These are phyloP conservation scores for Hypomontagnella monticulosa DNA, from an alignment of 495 filamentous ascomycete genomes.

Conservation along the genomic window DNA sequence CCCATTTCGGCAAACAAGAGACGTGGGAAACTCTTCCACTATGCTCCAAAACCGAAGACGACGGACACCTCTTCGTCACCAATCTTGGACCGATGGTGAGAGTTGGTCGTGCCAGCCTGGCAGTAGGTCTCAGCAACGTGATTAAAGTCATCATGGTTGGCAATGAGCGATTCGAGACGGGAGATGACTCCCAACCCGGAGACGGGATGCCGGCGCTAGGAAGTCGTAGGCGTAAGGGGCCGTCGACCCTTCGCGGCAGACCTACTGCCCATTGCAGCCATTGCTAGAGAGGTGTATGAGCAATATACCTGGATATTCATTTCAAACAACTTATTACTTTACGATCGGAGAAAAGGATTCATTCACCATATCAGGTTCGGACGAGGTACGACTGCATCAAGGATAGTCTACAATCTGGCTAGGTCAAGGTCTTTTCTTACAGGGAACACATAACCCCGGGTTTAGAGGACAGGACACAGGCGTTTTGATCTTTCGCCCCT, in stretches of 20 bases:
- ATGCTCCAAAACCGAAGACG: conserved; percentile 43
- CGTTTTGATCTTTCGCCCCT: background rate
- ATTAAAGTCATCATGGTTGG: conserved; percentile 72
- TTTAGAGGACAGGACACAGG: conserved; percentile 16
- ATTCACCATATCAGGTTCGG: conserved; percentile 21
- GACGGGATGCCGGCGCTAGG: conserved; percentile 45
- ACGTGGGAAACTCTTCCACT: conserved; percentile 52
- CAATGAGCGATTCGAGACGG: conserved; percentile 66
- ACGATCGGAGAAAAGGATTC: conserved; percentile 21
- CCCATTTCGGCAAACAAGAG: conserved; percentile 51
- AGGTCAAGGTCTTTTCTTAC: conserved; percentile 21
- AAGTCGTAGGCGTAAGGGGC: conserved; percentile 47
- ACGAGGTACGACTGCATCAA: conserved; percentile 26
- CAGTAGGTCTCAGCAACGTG: conserved; percentile 71
- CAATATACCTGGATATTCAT: background rate
- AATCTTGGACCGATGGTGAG: conserved; percentile 66
- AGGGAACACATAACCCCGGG: conserved; percentile 14
- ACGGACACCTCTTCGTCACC: conserved; percentile 64
- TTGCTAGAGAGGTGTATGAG: conserved; percentile 11
- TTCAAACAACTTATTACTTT: conserved; percentile 6
- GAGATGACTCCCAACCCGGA: conserved; percentile 38
- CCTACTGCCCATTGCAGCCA: conserved; percentile 23
- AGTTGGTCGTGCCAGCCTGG: conserved; percentile 67
- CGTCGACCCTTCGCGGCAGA: conserved; percentile 39
- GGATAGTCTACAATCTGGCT: conserved; percentile 22